A percentile compares a stretch with the other conserved stretches of the same genome.
These are phyloP conservation scores for Phytophthora aleatoria DNA, from an alignment of 352 stramenopile genomes.

Conservation along the genomic window DNA sequence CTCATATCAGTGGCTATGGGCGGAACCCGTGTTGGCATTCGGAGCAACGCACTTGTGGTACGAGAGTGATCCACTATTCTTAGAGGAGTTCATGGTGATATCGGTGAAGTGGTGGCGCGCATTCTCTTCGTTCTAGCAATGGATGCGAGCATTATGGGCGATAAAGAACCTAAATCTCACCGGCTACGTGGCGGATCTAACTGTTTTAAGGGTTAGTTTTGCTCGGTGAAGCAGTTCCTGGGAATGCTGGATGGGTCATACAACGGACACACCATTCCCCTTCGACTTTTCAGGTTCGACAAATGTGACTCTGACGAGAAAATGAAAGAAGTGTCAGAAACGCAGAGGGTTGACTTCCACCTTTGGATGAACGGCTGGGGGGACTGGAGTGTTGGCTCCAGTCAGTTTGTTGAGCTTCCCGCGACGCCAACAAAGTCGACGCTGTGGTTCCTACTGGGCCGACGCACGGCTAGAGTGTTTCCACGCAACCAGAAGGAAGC, in stretches of 20 bases:
- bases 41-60: conserved; percentile 34
- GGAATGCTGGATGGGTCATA: not conserved
- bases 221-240: not conserved
- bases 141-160: not conserved
- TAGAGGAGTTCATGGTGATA: not conserved
- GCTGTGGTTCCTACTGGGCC: not conserved
- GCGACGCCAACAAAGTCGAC: not conserved
- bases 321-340: no score
- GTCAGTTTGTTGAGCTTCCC: not conserved
- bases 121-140: not conserved
- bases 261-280: no score
- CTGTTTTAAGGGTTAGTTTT: no score
- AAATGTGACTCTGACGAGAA: no score
- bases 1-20: conserved; percentile 19
- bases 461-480: no score
- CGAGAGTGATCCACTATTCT: not conserved
- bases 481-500: no score
- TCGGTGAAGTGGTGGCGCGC: conserved; percentile 1
- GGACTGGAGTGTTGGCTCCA: not conserved
- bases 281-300: no score
- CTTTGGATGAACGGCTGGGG: not conserved
- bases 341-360: not conserved
- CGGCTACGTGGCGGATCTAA: no score
- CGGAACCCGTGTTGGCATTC: conserved; percentile 36
- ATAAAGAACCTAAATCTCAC: not conserved